A percentile compares a stretch with the other conserved stretches of the same genome.
Evolutionary conservation across 2,329 filamentous ascomycete species (phyloP).

Genomic region (Ambrosiella beaveri): DNA sequence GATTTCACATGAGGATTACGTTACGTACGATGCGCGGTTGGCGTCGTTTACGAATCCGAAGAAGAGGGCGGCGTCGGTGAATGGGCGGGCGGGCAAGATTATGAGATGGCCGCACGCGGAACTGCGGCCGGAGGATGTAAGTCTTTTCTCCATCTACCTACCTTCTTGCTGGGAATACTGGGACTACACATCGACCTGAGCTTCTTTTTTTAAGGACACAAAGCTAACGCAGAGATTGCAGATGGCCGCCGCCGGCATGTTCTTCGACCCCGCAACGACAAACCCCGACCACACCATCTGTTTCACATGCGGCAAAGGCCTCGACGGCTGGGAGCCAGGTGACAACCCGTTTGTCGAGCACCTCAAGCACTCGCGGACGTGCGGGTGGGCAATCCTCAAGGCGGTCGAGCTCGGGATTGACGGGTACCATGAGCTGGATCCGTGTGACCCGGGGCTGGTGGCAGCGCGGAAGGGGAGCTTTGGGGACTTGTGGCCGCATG

Average conservation of each 20-base stretch:
- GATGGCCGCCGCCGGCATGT: slow-evolving; percentile 85
- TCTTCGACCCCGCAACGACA: slow-evolving; percentile 57
- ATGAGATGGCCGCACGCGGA: slow-evolving; percentile 58
- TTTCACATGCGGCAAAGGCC: slow-evolving; percentile 65
- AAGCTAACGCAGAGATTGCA: slow-evolving; percentile 21
- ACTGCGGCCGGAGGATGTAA: slow-evolving; percentile 20
- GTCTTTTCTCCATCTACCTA: slow-evolving; percentile 3
- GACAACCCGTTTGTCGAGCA: slow-evolving; percentile 78
- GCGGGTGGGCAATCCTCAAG: slow-evolving; percentile 69
- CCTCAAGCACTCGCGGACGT: slow-evolving; percentile 61
- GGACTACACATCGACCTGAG: not conserved
- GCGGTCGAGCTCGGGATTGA: slow-evolving; percentile 43
- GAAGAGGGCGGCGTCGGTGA: slow-evolving; percentile 50
- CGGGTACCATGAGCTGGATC: slow-evolving; percentile 54
- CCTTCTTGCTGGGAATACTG: too few species aligned
- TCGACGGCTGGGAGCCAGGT: slow-evolving; percentile 82
- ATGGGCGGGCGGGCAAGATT: slow-evolving; percentile 32
- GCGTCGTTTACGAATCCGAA: slow-evolving; percentile 59
- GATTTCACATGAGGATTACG: slow-evolving; percentile 26
- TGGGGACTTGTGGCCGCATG: slow-evolving; percentile 72
- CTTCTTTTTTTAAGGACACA: not conserved
- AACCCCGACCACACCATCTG: slow-evolving; percentile 80
- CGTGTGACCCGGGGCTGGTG: slow-evolving; percentile 50
- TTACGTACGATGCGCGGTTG: slow-evolving; percentile 58
- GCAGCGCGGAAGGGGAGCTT: slow-evolving; percentile 74